Percentiles rank a stretch among this genome's conserved stretches.
phyloP scores from a whole-genome alignment of 176 grass and related monocot genomes.

The Carex parvula region DNA sequence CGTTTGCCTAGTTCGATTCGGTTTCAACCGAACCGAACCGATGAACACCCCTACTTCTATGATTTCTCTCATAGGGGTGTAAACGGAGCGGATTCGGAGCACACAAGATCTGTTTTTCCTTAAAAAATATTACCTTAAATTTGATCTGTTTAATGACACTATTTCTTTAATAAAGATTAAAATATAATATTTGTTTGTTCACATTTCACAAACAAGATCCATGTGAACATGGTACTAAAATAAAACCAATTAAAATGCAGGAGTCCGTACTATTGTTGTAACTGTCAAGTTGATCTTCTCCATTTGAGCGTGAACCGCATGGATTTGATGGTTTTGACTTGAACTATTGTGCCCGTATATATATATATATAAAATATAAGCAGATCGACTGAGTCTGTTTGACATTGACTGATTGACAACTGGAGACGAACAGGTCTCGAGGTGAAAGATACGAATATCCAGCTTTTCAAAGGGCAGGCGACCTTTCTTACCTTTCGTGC shows the following conservation, averaged over 20 bases:
- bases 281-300: neutral
- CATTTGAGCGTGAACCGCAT: neutral
- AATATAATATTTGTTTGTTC: neutral
- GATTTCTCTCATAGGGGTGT: no score
- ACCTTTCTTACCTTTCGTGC: conserved; percentile 5
- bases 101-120: no score
- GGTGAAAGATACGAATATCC: conserved; percentile 16
- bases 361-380: neutral
- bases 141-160: no score
- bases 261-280: neutral
- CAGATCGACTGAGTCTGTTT: neutral
- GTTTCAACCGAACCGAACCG: no score
- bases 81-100: no score
- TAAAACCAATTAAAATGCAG: neutral
- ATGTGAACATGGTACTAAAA: neutral
- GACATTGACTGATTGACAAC: neutral
- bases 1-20: no score
- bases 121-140: no score
- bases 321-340: neutral
- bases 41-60: no score
- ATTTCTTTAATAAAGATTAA: neutral
- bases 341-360: neutral
- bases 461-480: neutral
- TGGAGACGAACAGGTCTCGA: neutral
- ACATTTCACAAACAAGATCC: neutral